A percentile compares a stretch with the other conserved stretches of the same genome.
Conservation (phyloP, 306 rosid species). For the Canavalia gladiata region DNA sequence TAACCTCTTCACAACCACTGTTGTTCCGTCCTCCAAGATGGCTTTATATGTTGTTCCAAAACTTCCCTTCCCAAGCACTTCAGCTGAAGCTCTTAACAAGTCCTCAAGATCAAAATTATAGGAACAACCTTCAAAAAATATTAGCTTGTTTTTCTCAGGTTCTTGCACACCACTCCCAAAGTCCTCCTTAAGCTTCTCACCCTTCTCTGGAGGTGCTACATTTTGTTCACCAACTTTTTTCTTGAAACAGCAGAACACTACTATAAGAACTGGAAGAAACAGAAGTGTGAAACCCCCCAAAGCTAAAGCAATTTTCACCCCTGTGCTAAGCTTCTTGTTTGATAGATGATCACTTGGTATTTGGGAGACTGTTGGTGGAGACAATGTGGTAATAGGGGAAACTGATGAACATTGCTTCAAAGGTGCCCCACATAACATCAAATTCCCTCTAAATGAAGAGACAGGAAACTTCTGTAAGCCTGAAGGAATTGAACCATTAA, state of each 20-base stretch:
- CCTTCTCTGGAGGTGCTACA: conserved; percentile 54
- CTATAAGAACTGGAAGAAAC: conserved; percentile 53
- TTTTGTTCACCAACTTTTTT: conserved; percentile 52
- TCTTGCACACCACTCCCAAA: conserved; percentile 90
- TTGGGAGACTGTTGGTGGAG: conserved; percentile 45
- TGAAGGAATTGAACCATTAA: conserved; percentile 79
- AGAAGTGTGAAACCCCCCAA: conserved; percentile 52
- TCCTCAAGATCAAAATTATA: conserved; percentile 82
- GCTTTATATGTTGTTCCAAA: conserved; percentile 88
- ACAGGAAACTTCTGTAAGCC: conserved; percentile 64
- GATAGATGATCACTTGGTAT: conserved; percentile 50
- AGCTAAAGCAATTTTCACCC: conserved; percentile 66
- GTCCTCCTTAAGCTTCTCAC: conserved; percentile 64
- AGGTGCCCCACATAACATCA: conserved; percentile 77
- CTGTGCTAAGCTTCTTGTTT: conserved; percentile 57
- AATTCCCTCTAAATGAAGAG: conserved; percentile 76
- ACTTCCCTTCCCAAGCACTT: conserved; percentile 86
- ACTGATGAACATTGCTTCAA: conserved; percentile 60
- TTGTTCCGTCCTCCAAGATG: conserved; percentile 76
- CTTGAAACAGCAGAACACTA: conserved; percentile 64
- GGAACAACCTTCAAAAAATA: conserved; percentile 70
- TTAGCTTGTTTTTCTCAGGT: conserved; percentile 73
- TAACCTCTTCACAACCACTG: conserved; percentile 79
- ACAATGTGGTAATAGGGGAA: conserved; percentile 51
- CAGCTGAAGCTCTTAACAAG: conserved; percentile 84